Conservation (phyloP, 1,284 basidiomycete species). For the Naganishia liquefaciens region DNA sequence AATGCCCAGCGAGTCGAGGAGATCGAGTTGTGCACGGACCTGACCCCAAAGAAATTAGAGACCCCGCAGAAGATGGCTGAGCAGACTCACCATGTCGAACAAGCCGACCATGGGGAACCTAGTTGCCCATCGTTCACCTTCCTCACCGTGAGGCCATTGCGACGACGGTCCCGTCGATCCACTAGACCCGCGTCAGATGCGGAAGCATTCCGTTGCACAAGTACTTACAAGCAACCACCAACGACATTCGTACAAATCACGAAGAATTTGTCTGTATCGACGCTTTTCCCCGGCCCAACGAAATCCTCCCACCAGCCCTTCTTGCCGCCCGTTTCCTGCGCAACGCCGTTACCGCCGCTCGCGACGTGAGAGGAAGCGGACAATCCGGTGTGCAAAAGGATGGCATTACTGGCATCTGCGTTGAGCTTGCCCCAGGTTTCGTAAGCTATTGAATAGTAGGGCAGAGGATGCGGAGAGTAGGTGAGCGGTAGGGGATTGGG, state of each 20-base stretch:
- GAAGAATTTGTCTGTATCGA: constrained; percentile 92
- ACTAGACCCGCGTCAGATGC: constrained; percentile 21
- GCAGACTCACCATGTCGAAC: neutral
- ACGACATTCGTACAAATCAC: constrained; percentile 96
- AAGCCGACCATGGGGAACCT: constrained; percentile 77
- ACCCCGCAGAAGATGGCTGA: neutral
- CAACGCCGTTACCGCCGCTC: constrained; percentile 72
- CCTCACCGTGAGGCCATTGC: constrained; percentile 55
- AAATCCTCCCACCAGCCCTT: constrained; percentile 98
- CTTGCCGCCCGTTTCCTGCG: constrained; percentile 56
- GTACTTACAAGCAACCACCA: constrained; percentile 77
- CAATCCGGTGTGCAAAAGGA: constrained; percentile 95
- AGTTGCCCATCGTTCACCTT: constrained; percentile 78
- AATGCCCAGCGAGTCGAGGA: constrained; percentile 84
- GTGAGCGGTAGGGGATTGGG: constrained; percentile 66
- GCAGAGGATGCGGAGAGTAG: constrained; percentile 70
- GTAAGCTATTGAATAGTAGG: constrained; percentile 76
- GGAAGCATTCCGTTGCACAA: too few species aligned
- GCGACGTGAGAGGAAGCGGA: constrained; percentile 96
- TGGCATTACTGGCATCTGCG: constrained; percentile 75
- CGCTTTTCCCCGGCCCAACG: constrained; percentile 88
- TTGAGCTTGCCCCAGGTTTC: constrained; percentile 96
- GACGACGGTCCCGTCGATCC: constrained; percentile 93
- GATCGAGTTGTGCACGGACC: constrained; percentile 78
- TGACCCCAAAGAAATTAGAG: neutral